Evolutionary conservation across 352 stramenopile genomes (phyloP), one percentile per base, ranked within the genome.

Genomic region (Phytophthora citrophthora): DNA sequence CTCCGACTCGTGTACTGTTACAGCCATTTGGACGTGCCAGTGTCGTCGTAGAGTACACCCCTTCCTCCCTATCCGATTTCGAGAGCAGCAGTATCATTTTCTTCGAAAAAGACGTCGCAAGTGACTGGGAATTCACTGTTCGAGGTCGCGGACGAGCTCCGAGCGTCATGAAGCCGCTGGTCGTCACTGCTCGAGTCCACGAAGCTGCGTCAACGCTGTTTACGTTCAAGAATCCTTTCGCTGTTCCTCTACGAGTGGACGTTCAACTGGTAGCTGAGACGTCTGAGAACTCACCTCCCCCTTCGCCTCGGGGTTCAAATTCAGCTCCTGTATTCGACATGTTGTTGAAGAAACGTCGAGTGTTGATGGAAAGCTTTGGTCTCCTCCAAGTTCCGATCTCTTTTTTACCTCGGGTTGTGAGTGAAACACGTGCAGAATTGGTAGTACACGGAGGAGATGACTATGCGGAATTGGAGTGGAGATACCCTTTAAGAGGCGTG

Each of bases 201-300:
- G 88, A 96, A 61, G 89, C 83, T 9, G 77, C 83, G 1, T 96
- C 81, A 15, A 91, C 86, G 32, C 81, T 96, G 26, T 97, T 98
- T 46, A 81, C 83, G 0, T 98, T 98, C 61, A 89, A 93, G 47
- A 98, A 98, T 57, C 94, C 95, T 6, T 98, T 98, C 26, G 79
- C 82, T 0, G 79, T 92, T 18, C 64, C 79, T 0, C 64, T 98
- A 13, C 59, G 81, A 1, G 76, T 98, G 0, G 88, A 96, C 16
- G 76, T 98, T 2, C 83, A 84, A 46, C 73, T 98, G 2, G 50
- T 81, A 8, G 48, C 72, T 29, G 67, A 86, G 4, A 62, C 57
- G 0, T 54, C 36, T 0, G 64, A 71, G 18, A 47, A 23, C 13
- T 29, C 51, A 15, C n/a, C 43, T 24, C 24, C 45, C n/a, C 40